Evolutionary conservation across 2,329 filamentous ascomycete genomes (phyloP).

Genomic region (Aspergillus pseudotamarii): DNA sequence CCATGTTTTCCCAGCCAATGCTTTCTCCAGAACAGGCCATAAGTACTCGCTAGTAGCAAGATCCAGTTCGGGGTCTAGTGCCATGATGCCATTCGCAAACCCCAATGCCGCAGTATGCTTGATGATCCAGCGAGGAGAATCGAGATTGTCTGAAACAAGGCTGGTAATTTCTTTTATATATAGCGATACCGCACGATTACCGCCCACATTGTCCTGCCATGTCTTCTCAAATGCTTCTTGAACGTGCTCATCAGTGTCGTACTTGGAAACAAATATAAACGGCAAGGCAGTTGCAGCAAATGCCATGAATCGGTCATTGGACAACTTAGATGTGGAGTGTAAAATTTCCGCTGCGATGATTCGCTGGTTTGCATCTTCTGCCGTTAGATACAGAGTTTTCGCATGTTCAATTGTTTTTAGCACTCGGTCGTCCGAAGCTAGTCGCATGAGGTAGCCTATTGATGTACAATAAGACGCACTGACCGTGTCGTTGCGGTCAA

Average conservation of each 20-base stretch:
- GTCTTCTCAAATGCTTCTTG: conserved; percentile 78
- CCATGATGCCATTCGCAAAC: conserved; percentile 71
- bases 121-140: conserved; percentile 83
- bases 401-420: conserved; percentile 57
- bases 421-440: conserved; percentile 62
- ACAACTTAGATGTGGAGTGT: conserved; percentile 79
- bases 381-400: conserved; percentile 75
- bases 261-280: conserved; percentile 83
- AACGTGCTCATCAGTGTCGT: conserved; percentile 81
- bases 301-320: conserved; percentile 82
- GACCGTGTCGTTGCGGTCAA: conserved; percentile 93
- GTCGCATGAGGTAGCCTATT: conserved; percentile 78
- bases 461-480: conserved; percentile 85
- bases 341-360: conserved; percentile 82
- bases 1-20: conserved; percentile 87
- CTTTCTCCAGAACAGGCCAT: conserved; percentile 83
- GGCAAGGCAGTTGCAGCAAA: conserved; percentile 77
- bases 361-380: conserved; percentile 75
- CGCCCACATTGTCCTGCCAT: conserved; percentile 90
- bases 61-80: conserved; percentile 62
- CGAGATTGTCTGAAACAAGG: conserved; percentile 69
- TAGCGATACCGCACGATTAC: conserved; percentile 75
- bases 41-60: conserved; percentile 63
- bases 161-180: conserved; percentile 81
- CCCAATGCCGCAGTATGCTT: conserved; percentile 86